phyloP scores from a whole-genome alignment of 257 asterid genomes.

The Mitragyna speciosa region DNA sequence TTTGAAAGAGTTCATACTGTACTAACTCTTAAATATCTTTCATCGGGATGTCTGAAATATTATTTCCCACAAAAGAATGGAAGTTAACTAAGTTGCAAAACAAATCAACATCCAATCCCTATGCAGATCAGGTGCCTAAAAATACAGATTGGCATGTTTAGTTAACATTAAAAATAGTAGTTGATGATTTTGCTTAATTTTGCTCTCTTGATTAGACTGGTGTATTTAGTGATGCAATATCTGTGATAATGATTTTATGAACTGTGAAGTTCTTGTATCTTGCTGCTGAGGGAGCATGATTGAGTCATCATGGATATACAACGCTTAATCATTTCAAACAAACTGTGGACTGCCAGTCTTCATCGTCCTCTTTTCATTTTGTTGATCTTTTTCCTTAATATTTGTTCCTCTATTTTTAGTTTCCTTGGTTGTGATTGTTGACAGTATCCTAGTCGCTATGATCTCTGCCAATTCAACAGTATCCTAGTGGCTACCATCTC shows the following conservation, averaged over 20 bases:
- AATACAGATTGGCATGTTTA: no score
- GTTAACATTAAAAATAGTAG: neutral
- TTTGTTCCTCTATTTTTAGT: no score
- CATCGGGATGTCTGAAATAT: neutral
- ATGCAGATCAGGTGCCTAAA: neutral
- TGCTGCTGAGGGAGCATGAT: neutral
- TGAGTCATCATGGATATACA: neutral
- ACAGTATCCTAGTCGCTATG: no score
- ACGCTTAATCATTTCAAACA: no score
- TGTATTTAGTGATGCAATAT: neutral
- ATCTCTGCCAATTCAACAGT: no score
- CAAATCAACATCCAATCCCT: neutral
- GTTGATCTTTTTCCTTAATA: no score
- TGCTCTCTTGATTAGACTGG: neutral
- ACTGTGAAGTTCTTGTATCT: constrained; percentile 4
- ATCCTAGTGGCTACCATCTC: no score
- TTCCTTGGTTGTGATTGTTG: neutral
- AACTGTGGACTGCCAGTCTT: neutral
- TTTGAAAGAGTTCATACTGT: neutral
- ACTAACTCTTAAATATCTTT: neutral
- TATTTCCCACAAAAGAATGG: neutral
- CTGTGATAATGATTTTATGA: neutral
- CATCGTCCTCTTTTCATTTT: neutral
- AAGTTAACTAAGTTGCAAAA: neutral
- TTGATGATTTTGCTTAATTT: neutral